Evolutionary conservation across 352 stramenopile species (phyloP), one percentile per base, ranked within the genome.

Genomic region (Salisapilia sapeloensis): DNA sequence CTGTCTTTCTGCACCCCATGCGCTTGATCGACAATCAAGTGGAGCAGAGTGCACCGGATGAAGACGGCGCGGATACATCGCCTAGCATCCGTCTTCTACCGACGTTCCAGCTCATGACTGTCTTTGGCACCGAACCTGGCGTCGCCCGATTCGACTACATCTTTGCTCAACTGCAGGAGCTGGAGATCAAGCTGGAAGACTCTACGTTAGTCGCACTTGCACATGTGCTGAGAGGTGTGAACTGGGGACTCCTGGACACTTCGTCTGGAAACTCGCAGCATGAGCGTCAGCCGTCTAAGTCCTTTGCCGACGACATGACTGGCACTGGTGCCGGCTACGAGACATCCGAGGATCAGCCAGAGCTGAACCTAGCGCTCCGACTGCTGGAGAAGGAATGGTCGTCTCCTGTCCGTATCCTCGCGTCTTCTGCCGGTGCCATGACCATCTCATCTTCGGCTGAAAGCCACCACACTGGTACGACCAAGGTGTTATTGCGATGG

Each of bases 131-230:
- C 13, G 61, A 77, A 23, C 46, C 60, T 0, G 72, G 63, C 12
- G 50, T 89, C 22, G 49, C 85, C 13, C 63, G 84, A 30, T 83
- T 89, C 23, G 70, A 89, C 33, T 89, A 89, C 48, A 84, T 89
- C 26, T 89, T 89, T 41, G 70, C 61, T 4, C 74, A 89, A 32
- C 53, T 89, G 13, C 74, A 89, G 42, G 74, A 89, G 33, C 45
- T 89, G n/a, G 70, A 85, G 41, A 79, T 89, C 25, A 89, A 89
- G 22, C 26, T 89, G 1, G 74, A 89, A 47, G 74, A 89, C 30
- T 71, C 71, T 15, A 56, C 74, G 10, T 50, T 89, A 12, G 65
- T 89, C 17, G 70, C 67, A 13, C 54, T 82, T 7, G 69, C 70
- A 10, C 56, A 84, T 40, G 74, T 77, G 5, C 76, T 89, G 35